Evolutionary conservation across 495 filamentous ascomycete genomes (phyloP), one percentile per base, ranked within the genome.

Genomic region (Aspergillus egyptiacus): DNA sequence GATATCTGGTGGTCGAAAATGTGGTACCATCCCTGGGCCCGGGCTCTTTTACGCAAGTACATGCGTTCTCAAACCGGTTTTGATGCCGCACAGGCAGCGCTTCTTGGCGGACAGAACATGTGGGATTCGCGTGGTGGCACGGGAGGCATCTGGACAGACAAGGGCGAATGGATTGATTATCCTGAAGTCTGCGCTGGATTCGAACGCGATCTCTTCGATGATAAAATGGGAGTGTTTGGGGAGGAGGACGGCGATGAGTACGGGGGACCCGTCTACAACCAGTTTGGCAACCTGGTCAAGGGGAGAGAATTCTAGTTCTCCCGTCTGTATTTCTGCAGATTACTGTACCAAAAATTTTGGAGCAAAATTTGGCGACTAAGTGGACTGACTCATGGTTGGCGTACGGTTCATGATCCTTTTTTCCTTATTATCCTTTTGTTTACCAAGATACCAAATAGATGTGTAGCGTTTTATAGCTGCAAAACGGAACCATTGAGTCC

Each of bases 241-340:
- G 34, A 89, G 60, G 71, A 95, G 79, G 63, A 86, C 75, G 49
- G 80, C 60, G 52, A 78, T 76, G 63, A 80, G 79, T 44, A 87
- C 75, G 54, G 90, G 74, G 51, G 87, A 65, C 25, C 68, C 13
- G 57, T 72, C 7, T 73, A 74, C 46, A 74, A 73, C 32, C 59
- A 65, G 38, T 73, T 63, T 39, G 71, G 71, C 0, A 65, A 63
- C 18, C 46, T 73, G 20, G 53, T 72, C 32, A 63, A 62, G 40
- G 71, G 71, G n/a, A 73, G 66, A 42, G 70, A 54, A 6, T 46
- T 49, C 34, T 50, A 40, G 17, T 35, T 1, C 13, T 41, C 23
- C 2, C 13, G 13, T 27, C 20, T 39, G 23, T 34, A 40, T 37
- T 30, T n/a, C 13, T 10, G 6, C 23, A 27, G 14, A 13, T 27